These are phyloP conservation scores for Vigna unguiculata DNA, from an alignment of 306 rosid species.

Conservation along the genomic window DNA sequence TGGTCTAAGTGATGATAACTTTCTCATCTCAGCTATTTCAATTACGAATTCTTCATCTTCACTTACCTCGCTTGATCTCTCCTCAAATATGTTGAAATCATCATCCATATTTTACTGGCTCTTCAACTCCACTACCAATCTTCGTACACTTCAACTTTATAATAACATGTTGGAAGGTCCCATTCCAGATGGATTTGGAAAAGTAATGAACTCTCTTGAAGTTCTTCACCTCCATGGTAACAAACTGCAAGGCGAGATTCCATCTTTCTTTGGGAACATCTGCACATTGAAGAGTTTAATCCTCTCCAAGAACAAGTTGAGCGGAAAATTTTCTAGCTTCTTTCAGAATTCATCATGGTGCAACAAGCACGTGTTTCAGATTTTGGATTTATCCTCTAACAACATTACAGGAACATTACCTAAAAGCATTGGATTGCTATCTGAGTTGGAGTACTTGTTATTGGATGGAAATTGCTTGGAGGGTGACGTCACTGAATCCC, in stretches of 20 bases:
- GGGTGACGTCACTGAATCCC: constrained; percentile 23
- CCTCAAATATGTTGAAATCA: too few relatives aligned
- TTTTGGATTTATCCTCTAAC: background rate
- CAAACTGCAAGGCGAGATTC: constrained; percentile 24
- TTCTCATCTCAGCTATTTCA: too few relatives aligned
- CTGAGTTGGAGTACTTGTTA: too few relatives aligned
- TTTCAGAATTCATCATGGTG: too few relatives aligned
- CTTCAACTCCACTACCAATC: constrained; percentile 9
- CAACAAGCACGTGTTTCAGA: background rate
- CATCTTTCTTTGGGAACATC: constrained; percentile 1
- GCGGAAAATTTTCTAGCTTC: too few relatives aligned
- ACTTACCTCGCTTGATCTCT: too few relatives aligned
- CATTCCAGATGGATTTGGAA: constrained; percentile 25
- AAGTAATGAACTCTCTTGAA: constrained; percentile 28
- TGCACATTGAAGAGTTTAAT: background rate
- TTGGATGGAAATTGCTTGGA: background rate
- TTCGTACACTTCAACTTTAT: background rate
- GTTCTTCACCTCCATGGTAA: accelerated
- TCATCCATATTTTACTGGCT: too few relatives aligned
- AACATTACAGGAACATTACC: background rate
- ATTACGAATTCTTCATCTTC: too few relatives aligned
- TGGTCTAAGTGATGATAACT: too few relatives aligned
- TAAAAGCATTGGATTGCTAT: too few relatives aligned
- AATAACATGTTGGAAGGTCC: background rate
- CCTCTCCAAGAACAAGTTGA: background rate